These are phyloP conservation scores for Cryptococcus sp. DNA, from an alignment of 1,284 basidiomycete species.

Conservation along the genomic window DNA sequence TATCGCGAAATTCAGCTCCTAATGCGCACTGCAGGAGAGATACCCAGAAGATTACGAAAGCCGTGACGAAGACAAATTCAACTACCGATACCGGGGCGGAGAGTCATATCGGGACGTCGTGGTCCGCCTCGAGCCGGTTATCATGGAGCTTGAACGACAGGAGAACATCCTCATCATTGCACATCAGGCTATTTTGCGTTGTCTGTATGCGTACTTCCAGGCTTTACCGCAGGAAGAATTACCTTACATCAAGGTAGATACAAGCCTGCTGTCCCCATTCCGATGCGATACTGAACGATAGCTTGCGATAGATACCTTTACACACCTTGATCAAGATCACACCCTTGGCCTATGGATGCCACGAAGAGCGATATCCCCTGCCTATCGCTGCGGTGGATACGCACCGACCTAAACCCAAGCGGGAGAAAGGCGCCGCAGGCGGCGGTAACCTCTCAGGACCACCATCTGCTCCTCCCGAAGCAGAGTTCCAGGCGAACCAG, in stretches of 20 bases:
- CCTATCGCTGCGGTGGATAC: slow-evolving; percentile 92
- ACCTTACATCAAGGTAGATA: slow-evolving; percentile 82
- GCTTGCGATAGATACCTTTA: slow-evolving; percentile 64
- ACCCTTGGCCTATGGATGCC: slow-evolving; percentile 97
- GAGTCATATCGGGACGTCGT: slow-evolving; percentile 96
- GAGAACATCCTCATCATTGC: slow-evolving; percentile 97
- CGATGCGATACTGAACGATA: neutral
- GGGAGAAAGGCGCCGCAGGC: slow-evolving; percentile 19
- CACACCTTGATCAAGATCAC: slow-evolving; percentile 99
- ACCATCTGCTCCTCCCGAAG: slow-evolving; percentile 3
- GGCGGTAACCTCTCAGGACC: slow-evolving; percentile 1
- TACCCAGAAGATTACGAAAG: slow-evolving; percentile 99
- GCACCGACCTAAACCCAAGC: slow-evolving; percentile 79
- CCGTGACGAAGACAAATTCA: slow-evolving; percentile 99
- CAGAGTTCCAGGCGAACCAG: slow-evolving; percentile 1
- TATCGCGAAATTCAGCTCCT: neutral
- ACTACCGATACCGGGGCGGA: slow-evolving; percentile 93
- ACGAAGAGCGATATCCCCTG: slow-evolving; percentile 86
- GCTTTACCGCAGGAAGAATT: slow-evolving; percentile 88
- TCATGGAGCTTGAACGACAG: slow-evolving; percentile 98
- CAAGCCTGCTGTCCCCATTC: neutral
- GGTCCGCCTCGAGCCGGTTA: slow-evolving; percentile 93
- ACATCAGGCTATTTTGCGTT: slow-evolving; percentile 88
- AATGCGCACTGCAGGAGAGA: slow-evolving; percentile 62
- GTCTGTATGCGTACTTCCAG: slow-evolving; percentile 95